Base-by-base conservation (phyloP, 2,329 filamentous ascomycete species). In the Beauveria australis region DNA sequence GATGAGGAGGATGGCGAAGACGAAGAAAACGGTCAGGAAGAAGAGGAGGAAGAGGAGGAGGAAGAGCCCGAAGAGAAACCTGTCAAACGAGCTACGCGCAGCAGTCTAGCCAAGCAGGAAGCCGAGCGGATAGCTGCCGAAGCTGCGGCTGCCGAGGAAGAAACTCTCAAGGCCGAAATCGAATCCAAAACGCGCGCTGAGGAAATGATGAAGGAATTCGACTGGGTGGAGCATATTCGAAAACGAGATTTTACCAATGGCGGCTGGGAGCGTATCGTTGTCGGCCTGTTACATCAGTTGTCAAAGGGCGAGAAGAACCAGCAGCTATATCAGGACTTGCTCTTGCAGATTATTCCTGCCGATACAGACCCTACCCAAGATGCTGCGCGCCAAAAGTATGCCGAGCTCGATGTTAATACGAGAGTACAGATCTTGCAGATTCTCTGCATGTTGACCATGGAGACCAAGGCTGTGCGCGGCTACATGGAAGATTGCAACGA, bases 401-500 rank as follows among this genome's bases (percentile, higher is more conserved):
- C 83, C 18, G 79, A 79, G 5, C 82, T 97, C 37, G 87, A 97
- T 70, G 80, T 97, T 66, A 97, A 97, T 70, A 77, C 88, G 57
- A 89, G 93, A 16, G 84, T 93, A 44, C 83, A 87, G 65, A 89
- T 88, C 24, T 79, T 99, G 51, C 89, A 97, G 70, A 88, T 95
- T 41, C 84, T 97, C 60, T 91, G 91, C 71, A 87, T 93, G 78
- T 79, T 97, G 63, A 92, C 90, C 2, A 81, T 92, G 60, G 88
- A 92, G 68, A 97, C 94, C 0, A 92, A 91, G 71, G 87, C 89
- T 2, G 84, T 97, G 66, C 87, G 93, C 58, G 87, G 85, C 18
- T 96, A 95, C 71, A 89, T 99, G 79, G 91, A 96, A 66, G 88
- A 93, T 64, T 96, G 92, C 75, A 91, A 89, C 65, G 90, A 93